phyloP scores from a whole-genome alignment of 2,329 filamentous ascomycete species.

The Huntiella savannae region DNA sequence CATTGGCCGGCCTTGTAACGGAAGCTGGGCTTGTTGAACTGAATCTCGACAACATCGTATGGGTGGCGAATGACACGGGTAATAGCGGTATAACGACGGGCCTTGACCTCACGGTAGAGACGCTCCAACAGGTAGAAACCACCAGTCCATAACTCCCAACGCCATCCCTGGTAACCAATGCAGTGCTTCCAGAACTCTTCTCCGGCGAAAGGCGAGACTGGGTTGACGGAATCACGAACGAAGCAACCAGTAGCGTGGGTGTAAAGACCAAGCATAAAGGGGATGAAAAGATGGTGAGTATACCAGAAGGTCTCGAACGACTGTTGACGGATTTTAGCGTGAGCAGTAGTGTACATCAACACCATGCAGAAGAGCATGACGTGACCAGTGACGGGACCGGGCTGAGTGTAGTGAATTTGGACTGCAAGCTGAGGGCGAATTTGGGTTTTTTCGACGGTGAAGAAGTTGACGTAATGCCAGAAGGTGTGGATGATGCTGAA shows the following conservation, averaged over 20 bases:
- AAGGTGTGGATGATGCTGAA: slow-evolving; percentile 62
- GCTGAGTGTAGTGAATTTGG: slow-evolving; percentile 77
- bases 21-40: slow-evolving; percentile 77
- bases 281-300: slow-evolving; percentile 91
- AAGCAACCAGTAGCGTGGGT: slow-evolving; percentile 94
- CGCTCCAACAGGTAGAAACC: slow-evolving; percentile 74
- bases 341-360: slow-evolving; percentile 91
- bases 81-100: slow-evolving; percentile 69
- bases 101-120: slow-evolving; percentile 76
- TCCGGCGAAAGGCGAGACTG: slow-evolving; percentile 71
- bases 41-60: slow-evolving; percentile 80
- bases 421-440: slow-evolving; percentile 64
- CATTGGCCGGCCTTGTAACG: slow-evolving; percentile 85
- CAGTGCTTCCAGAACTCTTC: slow-evolving; percentile 77
- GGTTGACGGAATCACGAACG: slow-evolving; percentile 58
- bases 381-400: slow-evolving; percentile 86
- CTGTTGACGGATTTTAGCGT: slow-evolving; percentile 84
- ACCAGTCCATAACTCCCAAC: slow-evolving; percentile 83
- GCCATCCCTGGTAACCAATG: slow-evolving; percentile 88
- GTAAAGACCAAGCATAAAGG: slow-evolving; percentile 83
- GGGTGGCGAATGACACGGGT: slow-evolving; percentile 89
- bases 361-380: slow-evolving; percentile 98
- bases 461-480: slow-evolving; percentile 95
- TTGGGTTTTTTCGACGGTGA: slow-evolving; percentile 75
- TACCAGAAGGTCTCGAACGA: slow-evolving; percentile 99